These are phyloP conservation scores for Diaporthe capsici DNA, from an alignment of 2,329 filamentous ascomycete genomes.

Conservation along the genomic window DNA sequence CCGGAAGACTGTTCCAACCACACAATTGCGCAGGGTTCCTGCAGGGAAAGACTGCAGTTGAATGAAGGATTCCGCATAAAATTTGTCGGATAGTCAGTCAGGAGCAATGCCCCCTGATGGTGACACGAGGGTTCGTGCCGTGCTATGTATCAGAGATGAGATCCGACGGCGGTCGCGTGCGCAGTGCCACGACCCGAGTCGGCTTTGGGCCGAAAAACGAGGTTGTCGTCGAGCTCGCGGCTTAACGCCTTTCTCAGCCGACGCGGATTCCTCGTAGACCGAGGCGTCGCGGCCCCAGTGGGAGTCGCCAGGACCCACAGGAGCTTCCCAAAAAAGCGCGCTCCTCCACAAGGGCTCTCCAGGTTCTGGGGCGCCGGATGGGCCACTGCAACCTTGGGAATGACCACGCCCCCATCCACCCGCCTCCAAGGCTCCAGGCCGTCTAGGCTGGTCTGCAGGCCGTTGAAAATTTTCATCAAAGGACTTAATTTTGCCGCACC, in stretches of 20 bases:
- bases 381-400: conserved; percentile 21
- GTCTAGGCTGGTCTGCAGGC: conserved; percentile 39
- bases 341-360: conserved; percentile 32
- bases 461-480: conserved; percentile 37
- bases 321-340: conserved; percentile 41
- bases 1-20: neutral
- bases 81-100: neutral
- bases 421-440: neutral
- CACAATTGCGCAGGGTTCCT: neutral
- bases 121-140: neutral
- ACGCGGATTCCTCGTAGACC: conserved; percentile 42
- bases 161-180: conserved; percentile 24
- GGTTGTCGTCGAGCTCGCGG: conserved; percentile 23
- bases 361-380: conserved; percentile 34
- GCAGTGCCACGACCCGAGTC: conserved; percentile 34
- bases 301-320: conserved; percentile 36
- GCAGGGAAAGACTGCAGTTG: neutral
- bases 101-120: conserved; percentile 18
- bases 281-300: conserved; percentile 31
- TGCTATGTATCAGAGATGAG: conserved; percentile 33
- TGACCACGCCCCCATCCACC: neutral
- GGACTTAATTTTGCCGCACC: conserved; percentile 37
- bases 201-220: conserved; percentile 40
- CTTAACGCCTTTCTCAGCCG: conserved; percentile 44
- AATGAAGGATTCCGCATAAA: conserved; percentile 7